Evolutionary conservation across 306 rosid species (phyloP), one percentile per base, ranked within the genome.

Genomic region (Albizia julibrissin): DNA sequence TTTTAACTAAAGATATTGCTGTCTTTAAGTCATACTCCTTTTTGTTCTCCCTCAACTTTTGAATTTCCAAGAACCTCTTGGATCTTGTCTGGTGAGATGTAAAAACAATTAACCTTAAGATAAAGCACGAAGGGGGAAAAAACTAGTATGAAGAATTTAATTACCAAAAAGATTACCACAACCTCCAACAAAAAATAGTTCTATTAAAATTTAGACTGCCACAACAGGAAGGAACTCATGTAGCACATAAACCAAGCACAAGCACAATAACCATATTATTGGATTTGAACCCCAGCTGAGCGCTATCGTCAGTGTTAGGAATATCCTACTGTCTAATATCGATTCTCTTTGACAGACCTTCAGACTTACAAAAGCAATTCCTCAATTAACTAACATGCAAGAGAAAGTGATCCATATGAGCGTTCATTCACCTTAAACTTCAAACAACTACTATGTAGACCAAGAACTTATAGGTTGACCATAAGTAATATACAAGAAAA

Each of bases 51-150:
- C 97, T 91, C 88, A 93, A 80, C 61, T 90, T 87, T 86, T 95
- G 99, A 87, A 95, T 89, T 83, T 95, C 99, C 92, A 95, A 89
- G 90, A 95, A 95, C 81, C 99, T 93, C 90, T 93, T 95, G 8
- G 98, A 95, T 78, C 97, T 90, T 24, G 74, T 82, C 99, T 95
- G 87, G 75, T 39, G 72, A 82, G 83, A 71, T 76, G 87, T 64
- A 39, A 61, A 65, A 59, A 78, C 49, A 81, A 67, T 69, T 71
- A 84, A 46, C 33, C 49, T 44, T 68, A 31, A 34, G 74, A 59
- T 40, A 47, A 46, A 66, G n/a, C 49, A 44, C 12, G 46, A 21
- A 31, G 42, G 44, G 15, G 10, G 26, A 43, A 76, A 21, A 33
- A 61, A 44, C 61, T 74, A 7, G 22, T 31, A 67, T 5, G 71